These are phyloP conservation scores for Knoxia roxburghii DNA, from an alignment of 257 asterid species.

Conservation along the genomic window DNA sequence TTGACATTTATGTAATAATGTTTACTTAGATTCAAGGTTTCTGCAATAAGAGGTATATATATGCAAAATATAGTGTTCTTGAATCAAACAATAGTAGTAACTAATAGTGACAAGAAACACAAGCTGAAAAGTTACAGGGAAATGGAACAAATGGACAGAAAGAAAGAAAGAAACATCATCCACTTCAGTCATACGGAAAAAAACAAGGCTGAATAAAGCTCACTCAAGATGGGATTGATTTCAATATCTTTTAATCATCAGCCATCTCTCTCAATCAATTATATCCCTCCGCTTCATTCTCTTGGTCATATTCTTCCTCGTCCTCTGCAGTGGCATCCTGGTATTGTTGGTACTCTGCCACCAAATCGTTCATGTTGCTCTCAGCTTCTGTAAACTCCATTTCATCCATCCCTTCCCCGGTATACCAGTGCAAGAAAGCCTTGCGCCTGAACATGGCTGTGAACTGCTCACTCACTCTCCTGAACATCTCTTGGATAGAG, in stretches of 20 bases:
- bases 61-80: constrained; percentile 1
- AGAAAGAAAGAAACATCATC: constrained; percentile 8
- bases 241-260: no score
- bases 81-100: constrained; percentile 10
- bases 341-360: constrained; percentile 84
- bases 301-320: constrained; percentile 57
- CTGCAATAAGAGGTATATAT: not conserved
- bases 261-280: no score
- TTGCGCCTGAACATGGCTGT: constrained; percentile 87
- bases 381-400: constrained; percentile 92
- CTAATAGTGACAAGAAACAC: constrained; percentile 9
- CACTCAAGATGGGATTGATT: no score
- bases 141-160: constrained; percentile 5
- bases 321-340: constrained; percentile 91
- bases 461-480: constrained; percentile 90
- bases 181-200: not conserved
- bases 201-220: not conserved
- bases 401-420: constrained; percentile 90
- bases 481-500: constrained; percentile 80
- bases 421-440: constrained; percentile 95
- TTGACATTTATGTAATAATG: no score
- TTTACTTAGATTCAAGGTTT: no score
- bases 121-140: constrained; percentile 9
- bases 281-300: constrained; percentile 34
- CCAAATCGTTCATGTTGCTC: constrained; percentile 87